A percentile compares a stretch with the other conserved stretches of the same genome.
phyloP scores from a whole-genome alignment of 106 monocot species.

The Iris macrosiphon region DNA sequence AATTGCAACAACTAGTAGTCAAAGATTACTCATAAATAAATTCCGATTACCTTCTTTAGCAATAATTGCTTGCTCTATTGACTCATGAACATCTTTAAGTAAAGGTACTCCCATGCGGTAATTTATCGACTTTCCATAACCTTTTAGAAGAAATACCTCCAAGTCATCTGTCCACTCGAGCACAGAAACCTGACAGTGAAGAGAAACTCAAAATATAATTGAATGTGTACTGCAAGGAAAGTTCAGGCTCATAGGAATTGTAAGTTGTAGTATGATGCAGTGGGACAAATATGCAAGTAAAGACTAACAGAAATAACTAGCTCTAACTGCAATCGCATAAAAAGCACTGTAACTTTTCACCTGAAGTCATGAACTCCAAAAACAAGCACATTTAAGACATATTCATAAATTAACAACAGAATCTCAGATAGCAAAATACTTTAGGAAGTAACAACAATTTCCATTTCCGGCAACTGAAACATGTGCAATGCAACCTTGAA shows the following conservation, averaged over 20 bases:
- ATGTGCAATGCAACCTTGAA: no score
- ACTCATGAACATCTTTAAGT: conserved; percentile 67
- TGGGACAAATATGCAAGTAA: neutral
- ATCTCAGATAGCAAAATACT: no score
- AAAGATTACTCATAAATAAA: neutral
- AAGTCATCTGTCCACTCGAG: conserved; percentile 99
- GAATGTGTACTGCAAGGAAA: neutral
- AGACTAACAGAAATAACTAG: neutral
- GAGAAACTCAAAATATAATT: neutral
- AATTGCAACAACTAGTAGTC: neutral
- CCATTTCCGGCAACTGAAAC: no score
- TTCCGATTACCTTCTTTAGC: conserved; percentile 65
- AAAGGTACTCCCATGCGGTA: conserved; percentile 94
- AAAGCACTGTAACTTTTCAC: no score
- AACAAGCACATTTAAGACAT: no score
- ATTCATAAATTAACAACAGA: neutral
- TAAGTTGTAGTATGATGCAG: neutral
- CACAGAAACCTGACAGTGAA: conserved; percentile 47
- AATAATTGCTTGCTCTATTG: conserved; percentile 82
- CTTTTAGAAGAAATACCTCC: conserved; percentile 84
- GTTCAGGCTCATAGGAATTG: neutral
- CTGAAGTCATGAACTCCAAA: no score
- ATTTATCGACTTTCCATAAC: conserved; percentile 93
- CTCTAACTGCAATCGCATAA: no score
- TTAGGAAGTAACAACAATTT: no score